Conservation (phyloP, 306 rosid species). For the Quercus aquifolioides region DNA sequence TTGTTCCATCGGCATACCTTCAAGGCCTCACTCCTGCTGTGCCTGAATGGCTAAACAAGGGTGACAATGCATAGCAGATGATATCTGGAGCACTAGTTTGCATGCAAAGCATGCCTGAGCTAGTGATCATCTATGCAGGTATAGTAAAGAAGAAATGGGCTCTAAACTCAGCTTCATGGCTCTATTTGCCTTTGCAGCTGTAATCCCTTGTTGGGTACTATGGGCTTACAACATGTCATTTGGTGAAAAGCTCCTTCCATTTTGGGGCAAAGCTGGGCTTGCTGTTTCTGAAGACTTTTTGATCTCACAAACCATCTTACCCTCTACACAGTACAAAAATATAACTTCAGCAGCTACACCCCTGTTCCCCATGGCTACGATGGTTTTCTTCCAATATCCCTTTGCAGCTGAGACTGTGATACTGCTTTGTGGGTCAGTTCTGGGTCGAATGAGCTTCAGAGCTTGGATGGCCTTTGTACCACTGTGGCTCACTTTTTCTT, state of each 20-base stretch:
- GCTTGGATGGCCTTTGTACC: conserved; percentile 48
- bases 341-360: background rate
- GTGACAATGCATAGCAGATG: conserved; percentile 23
- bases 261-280: conserved; percentile 43
- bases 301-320: conserved; percentile 13
- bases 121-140: conserved; percentile 14
- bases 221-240: conserved; percentile 38
- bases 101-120: conserved; percentile 11
- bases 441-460: conserved; percentile 39
- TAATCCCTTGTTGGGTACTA: conserved; percentile 36
- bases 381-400: conserved; percentile 37
- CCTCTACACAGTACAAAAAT: conserved; percentile 10
- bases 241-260: conserved; percentile 33
- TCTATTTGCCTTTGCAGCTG: conserved; percentile 41
- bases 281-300: conserved; percentile 37
- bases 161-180: conserved; percentile 47
- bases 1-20: conserved; percentile 8
- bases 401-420: conserved; percentile 34
- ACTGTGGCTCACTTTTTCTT: conserved; percentile 38
- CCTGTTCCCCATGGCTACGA: conserved; percentile 23
- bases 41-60: conserved; percentile 23
- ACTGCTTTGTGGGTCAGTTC: conserved; percentile 27
- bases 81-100: conserved; percentile 9
- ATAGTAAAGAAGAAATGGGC: conserved; percentile 46
- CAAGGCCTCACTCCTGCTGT: background rate